Percentiles rank a stretch among this genome's conserved stretches.
Evolutionary conservation across 2,329 filamentous ascomycete genomes (phyloP).

Genomic region (Pseudogymnoascus sp.): DNA sequence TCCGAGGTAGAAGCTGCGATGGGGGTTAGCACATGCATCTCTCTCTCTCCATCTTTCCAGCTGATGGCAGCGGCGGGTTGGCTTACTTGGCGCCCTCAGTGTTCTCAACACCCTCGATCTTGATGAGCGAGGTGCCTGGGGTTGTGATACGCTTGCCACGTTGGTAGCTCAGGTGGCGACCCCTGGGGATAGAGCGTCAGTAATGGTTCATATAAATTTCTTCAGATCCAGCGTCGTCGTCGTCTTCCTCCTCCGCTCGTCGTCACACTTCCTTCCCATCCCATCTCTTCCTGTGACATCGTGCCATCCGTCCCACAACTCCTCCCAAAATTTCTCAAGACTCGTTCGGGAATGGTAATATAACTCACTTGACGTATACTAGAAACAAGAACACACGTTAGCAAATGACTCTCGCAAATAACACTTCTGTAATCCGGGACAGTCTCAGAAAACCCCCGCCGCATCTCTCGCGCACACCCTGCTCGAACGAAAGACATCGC

Average conservation of each 20-base stretch:
- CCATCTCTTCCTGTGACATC: constrained; percentile 13
- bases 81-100: constrained; percentile 78
- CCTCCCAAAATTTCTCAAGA: background rate
- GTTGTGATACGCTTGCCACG: constrained; percentile 87
- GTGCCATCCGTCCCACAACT: background rate
- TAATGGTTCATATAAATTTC: background rate
- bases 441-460: background rate
- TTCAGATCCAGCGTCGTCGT: constrained; percentile 16
- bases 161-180: constrained; percentile 97
- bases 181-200: constrained; percentile 46
- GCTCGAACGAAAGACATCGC: constrained; percentile 11
- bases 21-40: constrained; percentile 17
- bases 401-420: constrained; percentile 18
- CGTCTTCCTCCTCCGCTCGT: background rate
- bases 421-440: constrained; percentile 5
- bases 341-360: constrained; percentile 22
- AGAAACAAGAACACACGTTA: constrained; percentile 25
- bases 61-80: background rate
- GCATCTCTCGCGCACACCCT: background rate
- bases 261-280: constrained; percentile 10
- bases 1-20: constrained; percentile 75
- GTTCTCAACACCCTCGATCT: constrained; percentile 97
- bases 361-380: constrained; percentile 93
- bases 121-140: constrained; percentile 87
- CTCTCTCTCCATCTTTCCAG: background rate